Percentiles rank a stretch among this genome's conserved stretches.
Conservation (phyloP, 805 yeast species). For the Yarrowia hollandica region DNA sequence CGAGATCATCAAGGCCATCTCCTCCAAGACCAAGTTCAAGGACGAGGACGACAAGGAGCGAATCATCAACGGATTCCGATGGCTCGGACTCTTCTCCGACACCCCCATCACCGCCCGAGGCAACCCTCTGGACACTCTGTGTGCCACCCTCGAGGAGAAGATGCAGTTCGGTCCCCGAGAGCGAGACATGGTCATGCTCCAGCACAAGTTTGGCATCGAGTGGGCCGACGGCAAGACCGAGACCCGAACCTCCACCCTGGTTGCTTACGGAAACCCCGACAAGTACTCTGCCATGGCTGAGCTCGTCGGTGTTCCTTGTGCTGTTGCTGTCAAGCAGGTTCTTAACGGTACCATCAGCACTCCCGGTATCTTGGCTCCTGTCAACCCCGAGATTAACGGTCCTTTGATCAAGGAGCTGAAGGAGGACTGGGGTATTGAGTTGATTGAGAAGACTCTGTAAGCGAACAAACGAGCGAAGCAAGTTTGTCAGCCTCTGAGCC, state of each 20-base stretch:
- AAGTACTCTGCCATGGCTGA: conserved; percentile 99
- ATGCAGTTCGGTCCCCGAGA: conserved; percentile 96
- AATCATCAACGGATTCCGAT: conserved; percentile 82
- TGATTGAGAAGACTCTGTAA: conserved; percentile 77
- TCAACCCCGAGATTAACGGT: conserved; percentile 83
- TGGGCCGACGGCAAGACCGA: conserved; percentile 92
- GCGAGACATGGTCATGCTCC: conserved; percentile 91
- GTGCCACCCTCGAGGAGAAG: conserved; percentile 92
- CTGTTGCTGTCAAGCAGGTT: conserved; percentile 86
- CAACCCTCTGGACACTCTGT: conserved; percentile 91
- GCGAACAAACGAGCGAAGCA: neutral
- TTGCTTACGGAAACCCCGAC: conserved; percentile 84
- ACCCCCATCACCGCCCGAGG: conserved; percentile 80
- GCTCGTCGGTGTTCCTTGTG: conserved; percentile 97
- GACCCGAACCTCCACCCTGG: conserved; percentile 91
- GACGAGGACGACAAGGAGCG: conserved; percentile 79
- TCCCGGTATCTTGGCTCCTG: conserved; percentile 91
- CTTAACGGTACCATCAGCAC: conserved; percentile 73
- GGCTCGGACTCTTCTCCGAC: conserved; percentile 91
- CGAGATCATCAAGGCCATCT: conserved; percentile 75
- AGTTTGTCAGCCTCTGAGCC: neutral
- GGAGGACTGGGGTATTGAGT: conserved; percentile 82
- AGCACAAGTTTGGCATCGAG: conserved; percentile 96
- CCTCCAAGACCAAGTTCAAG: conserved; percentile 76
- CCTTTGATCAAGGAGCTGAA: conserved; percentile 90